Conservation (phyloP, 1,284 basidiomycete species). For the Irpex sp. region DNA sequence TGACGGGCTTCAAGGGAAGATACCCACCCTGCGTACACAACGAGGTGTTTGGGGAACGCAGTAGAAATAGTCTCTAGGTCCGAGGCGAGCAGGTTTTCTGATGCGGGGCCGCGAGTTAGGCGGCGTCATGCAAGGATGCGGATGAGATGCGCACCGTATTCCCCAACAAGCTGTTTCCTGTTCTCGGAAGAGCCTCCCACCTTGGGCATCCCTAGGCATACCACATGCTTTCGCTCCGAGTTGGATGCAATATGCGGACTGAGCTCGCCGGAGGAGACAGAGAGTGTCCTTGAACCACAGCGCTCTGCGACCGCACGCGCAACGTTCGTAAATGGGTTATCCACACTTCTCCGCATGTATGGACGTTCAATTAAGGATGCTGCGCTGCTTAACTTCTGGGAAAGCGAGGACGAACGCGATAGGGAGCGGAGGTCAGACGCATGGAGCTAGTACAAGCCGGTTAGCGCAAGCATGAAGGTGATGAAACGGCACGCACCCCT, state of each 20-base stretch:
- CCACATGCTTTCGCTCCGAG: conserved; percentile 45
- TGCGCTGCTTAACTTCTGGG: conserved; percentile 41
- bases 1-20: conserved; percentile 33
- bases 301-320: conserved; percentile 41
- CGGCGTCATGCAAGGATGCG: not conserved
- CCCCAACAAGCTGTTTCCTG: conserved; percentile 43
- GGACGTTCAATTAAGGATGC: conserved; percentile 58
- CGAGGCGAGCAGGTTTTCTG: conserved; percentile 30
- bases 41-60: conserved; percentile 53
- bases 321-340: conserved; percentile 30
- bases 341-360: conserved; percentile 40
- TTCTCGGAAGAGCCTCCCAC: conserved; percentile 37
- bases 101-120: conserved; percentile 1
- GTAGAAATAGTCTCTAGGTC: conserved; percentile 47
- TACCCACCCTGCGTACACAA: conserved; percentile 59
- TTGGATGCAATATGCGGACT: conserved; percentile 28
- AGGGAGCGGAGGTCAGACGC: conserved; percentile 66
- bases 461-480: conserved; percentile 4
- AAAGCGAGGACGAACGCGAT: conserved; percentile 45
- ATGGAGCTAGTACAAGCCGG: conserved; percentile 44
- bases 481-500: conserved; percentile 44
- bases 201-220: conserved; percentile 52
- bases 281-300: conserved; percentile 47
- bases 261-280: conserved; percentile 34
- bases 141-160: conserved; percentile 45